A percentile compares a stretch with the other conserved stretches of the same genome.
Evolutionary conservation across 1,284 basidiomycete species (phyloP).

Genomic region (Cryptococcus sp.): DNA sequence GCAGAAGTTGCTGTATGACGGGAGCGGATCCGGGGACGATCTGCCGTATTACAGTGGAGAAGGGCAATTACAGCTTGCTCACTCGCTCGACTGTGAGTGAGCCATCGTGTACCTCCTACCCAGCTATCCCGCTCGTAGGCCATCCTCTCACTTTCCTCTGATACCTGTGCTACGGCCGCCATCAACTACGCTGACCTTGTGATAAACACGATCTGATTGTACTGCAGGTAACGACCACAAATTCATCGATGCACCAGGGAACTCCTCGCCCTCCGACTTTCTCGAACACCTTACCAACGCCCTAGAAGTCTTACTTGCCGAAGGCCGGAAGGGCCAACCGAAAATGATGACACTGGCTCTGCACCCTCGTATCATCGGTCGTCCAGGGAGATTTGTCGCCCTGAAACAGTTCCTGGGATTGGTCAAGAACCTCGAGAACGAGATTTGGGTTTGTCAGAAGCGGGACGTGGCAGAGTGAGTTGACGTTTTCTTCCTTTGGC

Average conservation of each 20-base stretch:
- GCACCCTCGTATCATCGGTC: too few species aligned
- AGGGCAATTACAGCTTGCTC: conserved; percentile 2
- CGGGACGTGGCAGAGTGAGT: conserved; percentile 3
- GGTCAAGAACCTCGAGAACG: neutral
- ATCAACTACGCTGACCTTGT: too few species aligned
- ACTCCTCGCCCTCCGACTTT: conserved; percentile 1
- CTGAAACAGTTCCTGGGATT: conserved; percentile 1
- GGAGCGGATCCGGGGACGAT: conserved; percentile 1
- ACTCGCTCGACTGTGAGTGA: conserved; percentile 4
- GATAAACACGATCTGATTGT: too few species aligned
- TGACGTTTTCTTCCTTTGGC: too few species aligned
- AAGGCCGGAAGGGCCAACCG: too few species aligned
- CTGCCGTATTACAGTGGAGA: conserved; percentile 3
- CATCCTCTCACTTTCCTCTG: too few species aligned
- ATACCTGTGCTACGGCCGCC: too few species aligned
- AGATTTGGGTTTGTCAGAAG: conserved; percentile 5
- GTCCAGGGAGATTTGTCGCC: neutral
- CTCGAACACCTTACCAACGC: conserved; percentile 6
- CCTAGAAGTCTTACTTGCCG: neutral
- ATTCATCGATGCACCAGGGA: conserved; percentile 1
- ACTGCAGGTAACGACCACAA: conserved; percentile 4
- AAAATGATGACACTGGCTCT: too few species aligned
- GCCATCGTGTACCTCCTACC: neutral
- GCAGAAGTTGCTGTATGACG: neutral
- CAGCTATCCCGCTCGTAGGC: too few species aligned